Base-by-base conservation (phyloP, 371 early-diverging fungal species). In the Rhizopus delemar region DNA sequence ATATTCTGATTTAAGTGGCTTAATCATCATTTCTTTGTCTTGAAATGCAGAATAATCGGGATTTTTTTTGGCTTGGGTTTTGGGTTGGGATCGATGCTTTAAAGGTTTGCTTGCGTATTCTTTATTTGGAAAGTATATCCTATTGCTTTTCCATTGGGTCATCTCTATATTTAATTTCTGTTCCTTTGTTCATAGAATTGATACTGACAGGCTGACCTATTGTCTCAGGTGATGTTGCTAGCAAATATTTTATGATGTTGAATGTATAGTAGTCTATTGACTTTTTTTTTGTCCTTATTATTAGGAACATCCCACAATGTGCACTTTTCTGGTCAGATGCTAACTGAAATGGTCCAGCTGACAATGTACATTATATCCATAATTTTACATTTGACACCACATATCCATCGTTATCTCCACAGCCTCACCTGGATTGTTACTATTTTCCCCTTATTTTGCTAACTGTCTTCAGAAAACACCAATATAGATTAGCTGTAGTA, bases 401-500 rank as follows among this genome's bases (percentile, higher is more conserved):
- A 57, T 41, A 50, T 39, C 51, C 51, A 50, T 57, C 50, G 31
- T 50, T 32, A 50, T 51, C 39, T 41, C 58, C 58, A 57, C 58
- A 41, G 41, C 41, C 51, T 32, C 51, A 50, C 39, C 51, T 57
- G 41, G 12, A 38, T 57, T 57, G 50, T 56, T 56, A 56, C 48
- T 46, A 56, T 46, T 49, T 49, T 38, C 31, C 48, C 57, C 49
- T 56, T 56, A 56, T 56, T 56, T 48, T 56, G 46, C 49, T 56
- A 49, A 48, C 48, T 61, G 56, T 54, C 41, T 56, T 51, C 22
- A 35, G 13, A 57, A 39, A 57, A 50, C 41, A 48, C 16, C 57
- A 56, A 56, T 56, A 36, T 56, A 36, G 49, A 56, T 3, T 53
- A 53, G 54, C 54, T 53, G 54, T 41, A 53, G 54, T 53, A 53